Evolutionary conservation across 768 basidiomycete species (phyloP).

Genomic region (Boletus subparvulus): DNA sequence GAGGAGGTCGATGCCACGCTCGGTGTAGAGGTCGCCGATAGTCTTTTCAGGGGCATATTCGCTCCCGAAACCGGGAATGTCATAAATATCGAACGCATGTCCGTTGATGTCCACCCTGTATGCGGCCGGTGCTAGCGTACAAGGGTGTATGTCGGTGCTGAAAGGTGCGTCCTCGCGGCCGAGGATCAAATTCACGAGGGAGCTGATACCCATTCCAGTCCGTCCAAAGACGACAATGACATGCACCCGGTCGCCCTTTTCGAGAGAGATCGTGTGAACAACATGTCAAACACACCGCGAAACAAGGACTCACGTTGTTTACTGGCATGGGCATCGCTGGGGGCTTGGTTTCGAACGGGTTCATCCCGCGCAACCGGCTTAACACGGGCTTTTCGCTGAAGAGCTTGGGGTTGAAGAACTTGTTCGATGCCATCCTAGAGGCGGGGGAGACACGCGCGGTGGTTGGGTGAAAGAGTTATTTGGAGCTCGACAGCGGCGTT

Average conservation of each 20-base stretch:
- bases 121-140: conserved; percentile 22
- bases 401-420: conserved; percentile 22
- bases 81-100: conserved; percentile 32
- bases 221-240: conserved; percentile 35
- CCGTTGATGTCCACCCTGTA: conserved; percentile 32
- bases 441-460: conserved; percentile 15
- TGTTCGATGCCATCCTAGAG: conserved; percentile 24
- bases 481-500: conserved; percentile 23
- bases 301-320: conserved; percentile 24
- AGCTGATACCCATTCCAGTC: conserved; percentile 34
- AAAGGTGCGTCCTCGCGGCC: conserved; percentile 34
- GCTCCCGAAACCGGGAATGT: conserved; percentile 29
- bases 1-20: conserved; percentile 33
- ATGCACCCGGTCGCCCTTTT: conserved; percentile 31
- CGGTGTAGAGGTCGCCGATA: conserved; percentile 30
- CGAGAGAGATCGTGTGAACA: background rate
- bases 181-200: conserved; percentile 32
- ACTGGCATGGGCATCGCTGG: conserved; percentile 30
- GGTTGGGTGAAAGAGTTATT: conserved; percentile 13
- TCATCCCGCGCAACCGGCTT: conserved; percentile 25
- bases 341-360: conserved; percentile 24
- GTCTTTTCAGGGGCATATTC: conserved; percentile 23
- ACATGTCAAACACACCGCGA: background rate
- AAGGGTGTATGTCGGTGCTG: conserved; percentile 34
- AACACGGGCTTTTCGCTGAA: conserved; percentile 25